These are phyloP conservation scores for Cercospora beticola DNA, from an alignment of 2,329 filamentous ascomycete genomes.

Conservation along the genomic window DNA sequence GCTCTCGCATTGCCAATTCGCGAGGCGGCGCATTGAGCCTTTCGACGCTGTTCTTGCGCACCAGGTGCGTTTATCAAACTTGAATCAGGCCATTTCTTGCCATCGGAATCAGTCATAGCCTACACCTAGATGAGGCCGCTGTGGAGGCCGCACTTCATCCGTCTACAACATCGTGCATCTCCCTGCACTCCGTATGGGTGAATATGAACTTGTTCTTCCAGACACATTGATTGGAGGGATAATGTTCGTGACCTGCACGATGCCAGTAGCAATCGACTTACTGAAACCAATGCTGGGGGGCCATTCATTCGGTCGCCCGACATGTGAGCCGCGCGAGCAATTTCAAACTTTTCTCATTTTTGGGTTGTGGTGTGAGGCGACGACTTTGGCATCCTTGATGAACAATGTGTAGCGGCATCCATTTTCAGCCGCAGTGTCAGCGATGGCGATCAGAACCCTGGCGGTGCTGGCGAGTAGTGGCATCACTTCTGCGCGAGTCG, in stretches of 20 bases:
- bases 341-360: neutral
- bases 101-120: neutral
- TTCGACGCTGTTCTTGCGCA: neutral
- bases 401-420: neutral
- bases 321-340: neutral
- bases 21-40: neutral
- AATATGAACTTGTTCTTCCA: neutral
- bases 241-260: neutral
- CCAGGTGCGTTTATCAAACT: neutral
- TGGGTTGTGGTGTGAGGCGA: neutral
- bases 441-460: neutral
- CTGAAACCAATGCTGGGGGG: neutral
- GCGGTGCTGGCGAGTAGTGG: neutral
- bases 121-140: neutral
- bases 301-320: neutral
- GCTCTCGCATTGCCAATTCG: neutral
- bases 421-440: conserved; percentile 1
- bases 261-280: neutral
- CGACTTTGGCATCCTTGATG: neutral
- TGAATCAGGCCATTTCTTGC: neutral
- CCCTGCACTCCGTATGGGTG: neutral
- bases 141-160: neutral
- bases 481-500: neutral
- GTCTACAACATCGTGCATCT: neutral
- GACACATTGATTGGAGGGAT: neutral